Percentiles rank a stretch among this genome's conserved stretches.
These are phyloP conservation scores for Kluyveromyces starmeri DNA, from an alignment of 805 yeast species.

Conservation along the genomic window DNA sequence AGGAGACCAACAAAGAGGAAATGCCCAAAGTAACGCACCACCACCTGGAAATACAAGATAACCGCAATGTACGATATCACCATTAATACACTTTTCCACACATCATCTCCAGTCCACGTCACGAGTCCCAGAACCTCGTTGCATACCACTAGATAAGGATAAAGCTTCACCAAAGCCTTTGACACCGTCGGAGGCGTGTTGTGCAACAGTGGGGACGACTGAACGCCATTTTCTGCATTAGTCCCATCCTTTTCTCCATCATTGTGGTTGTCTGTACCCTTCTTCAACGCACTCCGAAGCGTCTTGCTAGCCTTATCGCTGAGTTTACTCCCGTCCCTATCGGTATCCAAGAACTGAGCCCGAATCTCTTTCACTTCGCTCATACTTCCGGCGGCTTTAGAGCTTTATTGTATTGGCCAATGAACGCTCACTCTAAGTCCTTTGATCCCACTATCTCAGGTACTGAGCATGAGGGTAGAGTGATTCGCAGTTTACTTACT, in stretches of 20 bases:
- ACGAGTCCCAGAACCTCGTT: constrained; percentile 62
- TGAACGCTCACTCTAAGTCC: too few relatives aligned
- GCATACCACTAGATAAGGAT: constrained; percentile 72
- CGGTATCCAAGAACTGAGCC: constrained; percentile 22
- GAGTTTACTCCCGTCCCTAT: constrained; percentile 15
- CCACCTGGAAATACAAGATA: constrained; percentile 69
- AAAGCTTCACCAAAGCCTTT: constrained; percentile 69
- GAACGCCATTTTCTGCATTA: constrained; percentile 10
- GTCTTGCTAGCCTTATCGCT: constrained; percentile 25
- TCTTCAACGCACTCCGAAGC: constrained; percentile 21
- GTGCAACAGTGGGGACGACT: constrained; percentile 71
- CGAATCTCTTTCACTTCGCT: constrained; percentile 18
- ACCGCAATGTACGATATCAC: constrained; percentile 45
- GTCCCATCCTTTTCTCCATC: neutral
- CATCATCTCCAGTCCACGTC: constrained; percentile 88
- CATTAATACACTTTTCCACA: constrained; percentile 62
- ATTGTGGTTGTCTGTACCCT: neutral
- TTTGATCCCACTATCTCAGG: too few relatives aligned
- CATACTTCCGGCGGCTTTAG: too few relatives aligned
- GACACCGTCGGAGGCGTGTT: constrained; percentile 90
- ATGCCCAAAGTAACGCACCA: constrained; percentile 79
- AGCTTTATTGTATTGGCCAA: too few relatives aligned
- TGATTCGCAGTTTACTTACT: too few relatives aligned
- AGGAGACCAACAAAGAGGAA: constrained; percentile 54
- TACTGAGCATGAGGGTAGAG: too few relatives aligned